These are phyloP conservation scores for Sindora glabra DNA, from an alignment of 306 rosid species.

Conservation along the genomic window DNA sequence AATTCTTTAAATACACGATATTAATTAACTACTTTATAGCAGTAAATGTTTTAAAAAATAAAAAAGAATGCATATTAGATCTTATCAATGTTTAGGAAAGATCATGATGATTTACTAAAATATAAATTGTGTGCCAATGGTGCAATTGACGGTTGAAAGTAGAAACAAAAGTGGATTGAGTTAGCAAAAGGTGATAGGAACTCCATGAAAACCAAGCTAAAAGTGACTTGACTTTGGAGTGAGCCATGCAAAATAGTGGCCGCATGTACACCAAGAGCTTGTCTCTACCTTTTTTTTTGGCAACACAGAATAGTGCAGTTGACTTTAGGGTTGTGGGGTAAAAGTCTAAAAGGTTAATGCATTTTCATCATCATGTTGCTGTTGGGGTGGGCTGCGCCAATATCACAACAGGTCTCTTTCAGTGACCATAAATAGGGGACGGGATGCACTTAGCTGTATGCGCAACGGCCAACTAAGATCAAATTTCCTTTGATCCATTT, in stretches of 20 bases:
- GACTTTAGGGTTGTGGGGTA: conserved; percentile 46
- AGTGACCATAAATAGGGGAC: conserved; percentile 34
- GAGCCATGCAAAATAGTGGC: conserved; percentile 55
- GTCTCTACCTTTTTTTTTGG: conserved; percentile 18
- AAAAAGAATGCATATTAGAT: no score
- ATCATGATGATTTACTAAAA: no score
- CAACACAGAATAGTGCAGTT: conserved; percentile 43
- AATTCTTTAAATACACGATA: no score
- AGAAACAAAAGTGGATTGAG: conserved; percentile 27
- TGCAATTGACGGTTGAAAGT: conserved; percentile 19
- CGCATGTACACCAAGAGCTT: conserved; percentile 28
- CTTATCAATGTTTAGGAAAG: no score
- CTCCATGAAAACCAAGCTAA: conserved; percentile 22
- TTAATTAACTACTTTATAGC: no score
- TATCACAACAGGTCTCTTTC: conserved; percentile 15
- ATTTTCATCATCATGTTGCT: conserved; percentile 46
- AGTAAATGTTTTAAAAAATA: no score
- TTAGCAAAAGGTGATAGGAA: conserved; percentile 19
- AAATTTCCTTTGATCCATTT: neutral
- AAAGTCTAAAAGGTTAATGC: conserved; percentile 38
- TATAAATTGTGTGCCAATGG: conserved; percentile 10
- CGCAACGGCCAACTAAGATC: conserved; percentile 11
- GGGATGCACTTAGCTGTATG: conserved; percentile 1
- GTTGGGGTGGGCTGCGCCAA: conserved; percentile 51
- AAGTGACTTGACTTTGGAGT: conserved; percentile 25